phyloP scores from a whole-genome alignment of 352 stramenopile species.

The Globisporangium recalcitrans region DNA sequence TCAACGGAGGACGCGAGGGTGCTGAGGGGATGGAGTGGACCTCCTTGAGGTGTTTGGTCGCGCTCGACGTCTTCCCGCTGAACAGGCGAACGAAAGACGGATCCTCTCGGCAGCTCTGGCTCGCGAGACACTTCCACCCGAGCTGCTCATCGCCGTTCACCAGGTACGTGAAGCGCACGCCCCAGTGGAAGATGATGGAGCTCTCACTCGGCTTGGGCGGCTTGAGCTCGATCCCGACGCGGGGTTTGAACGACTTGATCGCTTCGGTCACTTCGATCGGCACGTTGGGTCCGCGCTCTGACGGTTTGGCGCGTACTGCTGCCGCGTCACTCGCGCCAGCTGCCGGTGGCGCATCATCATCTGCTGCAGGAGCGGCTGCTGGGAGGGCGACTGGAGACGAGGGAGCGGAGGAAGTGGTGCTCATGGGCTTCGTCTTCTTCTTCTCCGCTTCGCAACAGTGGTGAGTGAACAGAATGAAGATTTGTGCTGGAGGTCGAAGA shows the following conservation, averaged over 20 bases:
- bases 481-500: no score
- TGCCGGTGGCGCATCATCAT: no score
- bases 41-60: not conserved
- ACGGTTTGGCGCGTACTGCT: no score
- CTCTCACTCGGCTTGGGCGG: not conserved
- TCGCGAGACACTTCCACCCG: not conserved
- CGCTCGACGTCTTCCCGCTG: not conserved
- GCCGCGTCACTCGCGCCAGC: no score
- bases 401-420: no score
- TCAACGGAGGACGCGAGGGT: not conserved
- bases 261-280: not conserved
- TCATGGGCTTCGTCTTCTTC: no score
- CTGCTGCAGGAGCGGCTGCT: no score
- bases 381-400: no score
- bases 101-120: not conserved
- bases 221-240: not conserved
- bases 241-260: not conserved
- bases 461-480: no score
- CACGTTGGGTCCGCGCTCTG: no score
- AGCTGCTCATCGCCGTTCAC: not conserved
- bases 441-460: no score
- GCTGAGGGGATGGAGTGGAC: not conserved
- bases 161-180: not conserved
- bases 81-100: not conserved
- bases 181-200: not conserved